Evolutionary conservation across 305 asterid species (phyloP), one percentile per base, ranked within the genome.

Genomic region (Coffea humblotiana): DNA sequence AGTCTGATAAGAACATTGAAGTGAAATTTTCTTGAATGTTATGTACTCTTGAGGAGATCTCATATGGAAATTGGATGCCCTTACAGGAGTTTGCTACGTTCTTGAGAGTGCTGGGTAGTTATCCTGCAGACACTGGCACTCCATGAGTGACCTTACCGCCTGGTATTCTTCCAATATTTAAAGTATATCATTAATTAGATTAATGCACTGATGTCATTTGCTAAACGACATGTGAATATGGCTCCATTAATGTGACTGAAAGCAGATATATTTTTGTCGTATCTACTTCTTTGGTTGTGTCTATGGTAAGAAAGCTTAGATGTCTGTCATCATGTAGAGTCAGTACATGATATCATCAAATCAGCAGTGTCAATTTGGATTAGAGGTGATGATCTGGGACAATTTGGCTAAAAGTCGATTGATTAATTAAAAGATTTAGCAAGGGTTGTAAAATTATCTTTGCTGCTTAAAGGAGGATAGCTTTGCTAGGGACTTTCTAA

Each of bases 91-190:
- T 96, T 76, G 97, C 97, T 47, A 89, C 97, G 75, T 94, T 93
- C 81, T 83, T 96, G 90, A 88, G 98, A 90, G 99, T 96, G 79
- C 93, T 96, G 76, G 98, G 99, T 75, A 92, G 99, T 86, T 96
- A 96, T 86, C 99, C 98, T 74, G 93, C 97, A 1, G 97, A 96
- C 87, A 85, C 85, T 83, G 90, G 94, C 85, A 88, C 88, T 74
- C 94, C 89, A 76, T 92, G 86, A 91, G 81, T 63, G 78, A 52
- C 77, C 29, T 48, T 49, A 43, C 65, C 78, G 65, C 79, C 78
- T 80, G 84, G 86, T 87, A 80, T 86, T 88, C 29, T 79, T 79
- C 82, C 60, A 35, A n/a, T 76, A 11, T 69, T 25, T 77, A 40
- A 37, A 52, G 19, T 49, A 9, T 25, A 13, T 49, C 8, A 5